Evolutionary conservation across 257 asterid species (phyloP).

Genomic region (Anisodus tanguticus): DNA sequence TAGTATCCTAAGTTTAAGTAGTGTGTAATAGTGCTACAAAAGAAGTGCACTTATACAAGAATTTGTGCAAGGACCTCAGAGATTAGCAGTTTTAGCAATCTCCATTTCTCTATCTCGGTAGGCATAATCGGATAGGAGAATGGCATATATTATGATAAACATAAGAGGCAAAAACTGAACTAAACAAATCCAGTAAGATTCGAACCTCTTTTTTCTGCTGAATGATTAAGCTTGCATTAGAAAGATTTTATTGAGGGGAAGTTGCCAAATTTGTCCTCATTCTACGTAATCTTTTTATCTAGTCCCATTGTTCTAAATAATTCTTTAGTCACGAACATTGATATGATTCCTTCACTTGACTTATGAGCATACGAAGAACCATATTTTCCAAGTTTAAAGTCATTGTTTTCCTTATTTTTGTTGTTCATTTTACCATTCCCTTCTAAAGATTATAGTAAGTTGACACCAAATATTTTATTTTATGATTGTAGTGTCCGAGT

Average conservation of each 20-base stretch:
- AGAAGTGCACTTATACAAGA: too few species aligned
- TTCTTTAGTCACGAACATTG: not conserved
- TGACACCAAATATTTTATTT: too few species aligned
- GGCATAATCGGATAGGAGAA: too few species aligned
- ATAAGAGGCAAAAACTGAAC: not conserved
- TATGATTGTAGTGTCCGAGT: too few species aligned
- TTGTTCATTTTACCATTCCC: not conserved
- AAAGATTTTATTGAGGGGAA: not conserved
- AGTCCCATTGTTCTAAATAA: not conserved
- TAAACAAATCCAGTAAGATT: not conserved
- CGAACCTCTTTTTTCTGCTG: not conserved
- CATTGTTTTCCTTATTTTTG: not conserved
- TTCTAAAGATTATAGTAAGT: too few species aligned
- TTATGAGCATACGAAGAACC: not conserved
- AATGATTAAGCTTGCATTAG: not conserved
- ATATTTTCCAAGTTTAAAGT: not conserved
- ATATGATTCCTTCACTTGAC: not conserved
- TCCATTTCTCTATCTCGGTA: too few species aligned
- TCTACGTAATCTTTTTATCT: not conserved
- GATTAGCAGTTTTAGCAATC: too few species aligned
- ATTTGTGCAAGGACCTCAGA: too few species aligned
- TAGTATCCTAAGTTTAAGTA: too few species aligned
- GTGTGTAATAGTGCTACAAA: too few species aligned
- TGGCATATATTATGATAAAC: too few species aligned
- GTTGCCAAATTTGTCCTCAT: constrained; percentile 11